Percentiles rank a stretch among this genome's conserved stretches.
Conservation (phyloP, 345 rosid genomes). For the Zanthoxylum bungeanum region DNA sequence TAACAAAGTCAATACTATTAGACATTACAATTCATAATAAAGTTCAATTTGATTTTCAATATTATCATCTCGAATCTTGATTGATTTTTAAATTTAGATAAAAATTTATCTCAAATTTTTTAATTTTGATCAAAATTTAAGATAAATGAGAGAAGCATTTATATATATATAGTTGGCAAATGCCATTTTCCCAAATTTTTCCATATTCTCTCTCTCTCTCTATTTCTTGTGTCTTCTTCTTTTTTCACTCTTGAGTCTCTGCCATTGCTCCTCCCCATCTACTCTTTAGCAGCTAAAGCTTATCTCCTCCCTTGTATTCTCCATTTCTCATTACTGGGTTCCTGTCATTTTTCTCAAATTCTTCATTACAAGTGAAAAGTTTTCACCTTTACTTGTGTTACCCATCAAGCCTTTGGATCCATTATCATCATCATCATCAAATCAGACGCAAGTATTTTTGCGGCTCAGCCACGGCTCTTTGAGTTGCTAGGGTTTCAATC, state of each 20-base stretch:
- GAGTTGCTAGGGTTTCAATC: background rate
- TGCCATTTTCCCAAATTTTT: too few relatives aligned
- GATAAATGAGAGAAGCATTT: too few relatives aligned
- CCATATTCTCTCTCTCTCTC: too few relatives aligned
- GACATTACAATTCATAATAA: too few relatives aligned
- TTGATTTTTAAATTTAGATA: too few relatives aligned
- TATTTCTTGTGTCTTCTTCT: background rate
- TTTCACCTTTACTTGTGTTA: too few relatives aligned
- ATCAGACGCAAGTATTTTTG: background rate
- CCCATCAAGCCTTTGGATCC: constrained; percentile 4
- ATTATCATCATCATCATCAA: background rate
- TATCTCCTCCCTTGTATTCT: background rate
- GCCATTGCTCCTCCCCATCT: background rate
- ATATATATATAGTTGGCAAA: too few relatives aligned
- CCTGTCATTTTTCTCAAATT: background rate
- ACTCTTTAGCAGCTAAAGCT: background rate
- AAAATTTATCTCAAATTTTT: too few relatives aligned
- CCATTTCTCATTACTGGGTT: constrained; percentile 14
- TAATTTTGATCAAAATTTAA: too few relatives aligned
- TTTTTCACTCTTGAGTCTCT: background rate
- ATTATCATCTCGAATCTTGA: too few relatives aligned
- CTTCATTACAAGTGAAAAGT: background rate
- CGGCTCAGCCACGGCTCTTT: background rate
- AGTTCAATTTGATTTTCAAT: too few relatives aligned
- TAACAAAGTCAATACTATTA: too few relatives aligned